Conservation (phyloP, 2,329 filamentous ascomycete species). For the Fusarium sp. region DNA sequence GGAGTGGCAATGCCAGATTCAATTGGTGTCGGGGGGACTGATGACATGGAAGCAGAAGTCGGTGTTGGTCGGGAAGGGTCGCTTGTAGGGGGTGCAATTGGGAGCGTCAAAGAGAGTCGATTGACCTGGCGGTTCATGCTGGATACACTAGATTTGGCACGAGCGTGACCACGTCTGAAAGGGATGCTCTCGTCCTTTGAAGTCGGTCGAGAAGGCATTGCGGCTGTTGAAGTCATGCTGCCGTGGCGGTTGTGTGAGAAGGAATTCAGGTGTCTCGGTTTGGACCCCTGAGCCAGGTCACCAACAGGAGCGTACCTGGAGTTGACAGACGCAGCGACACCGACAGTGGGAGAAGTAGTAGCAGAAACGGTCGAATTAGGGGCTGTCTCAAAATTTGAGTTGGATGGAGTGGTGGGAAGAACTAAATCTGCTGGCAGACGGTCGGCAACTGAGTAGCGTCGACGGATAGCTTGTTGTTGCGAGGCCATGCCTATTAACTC, state of each 20-base stretch:
- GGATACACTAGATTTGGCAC: conserved; percentile 65
- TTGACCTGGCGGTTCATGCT: conserved; percentile 60
- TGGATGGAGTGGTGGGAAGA: conserved; percentile 39
- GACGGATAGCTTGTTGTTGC: conserved; percentile 53
- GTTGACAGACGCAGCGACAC: conserved; percentile 16
- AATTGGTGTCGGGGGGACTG: conserved; percentile 65
- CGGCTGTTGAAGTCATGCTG: conserved; percentile 36
- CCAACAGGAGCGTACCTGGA: conserved; percentile 28
- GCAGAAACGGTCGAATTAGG: conserved; percentile 20
- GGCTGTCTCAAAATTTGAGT: conserved; percentile 30
- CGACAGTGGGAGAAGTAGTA: conserved; percentile 15
- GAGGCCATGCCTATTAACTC: conserved; percentile 49
- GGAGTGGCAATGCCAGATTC: conserved; percentile 58
- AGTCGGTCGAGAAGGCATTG: conserved; percentile 54
- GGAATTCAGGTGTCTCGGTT: conserved; percentile 23
- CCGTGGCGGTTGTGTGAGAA: conserved; percentile 28
- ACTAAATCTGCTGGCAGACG: conserved; percentile 47
- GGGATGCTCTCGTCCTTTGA: conserved; percentile 55
- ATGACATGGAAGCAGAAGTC: conserved; percentile 52
- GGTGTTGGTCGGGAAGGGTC: conserved; percentile 65
- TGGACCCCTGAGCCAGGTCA: conserved; percentile 24
- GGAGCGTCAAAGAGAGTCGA: conserved; percentile 70
- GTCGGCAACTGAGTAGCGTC: conserved; percentile 55
- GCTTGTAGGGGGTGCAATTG: conserved; percentile 67
- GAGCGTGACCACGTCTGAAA: conserved; percentile 57